A percentile compares a stretch with the other conserved stretches of the same genome.
Evolutionary conservation across 805 yeast species (phyloP).

Genomic region (Wickerhamomyces mucosus): DNA sequence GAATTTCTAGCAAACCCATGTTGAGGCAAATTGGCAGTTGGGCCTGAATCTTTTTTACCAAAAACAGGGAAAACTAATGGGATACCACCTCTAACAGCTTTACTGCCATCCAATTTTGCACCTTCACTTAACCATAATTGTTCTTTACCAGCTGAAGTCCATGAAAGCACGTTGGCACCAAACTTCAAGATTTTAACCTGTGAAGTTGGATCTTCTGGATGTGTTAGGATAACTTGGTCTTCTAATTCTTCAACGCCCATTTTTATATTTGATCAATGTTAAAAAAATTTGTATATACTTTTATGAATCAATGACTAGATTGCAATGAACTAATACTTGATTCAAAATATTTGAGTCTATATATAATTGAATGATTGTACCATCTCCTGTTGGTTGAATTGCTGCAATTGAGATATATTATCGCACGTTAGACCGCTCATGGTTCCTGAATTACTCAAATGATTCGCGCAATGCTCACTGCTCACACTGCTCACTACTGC

Average conservation of each 20-base stretch:
- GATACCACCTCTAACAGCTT: slow-evolving; percentile 95
- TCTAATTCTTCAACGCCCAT: slow-evolving; percentile 54
- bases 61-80: slow-evolving; percentile 93
- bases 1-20: slow-evolving; percentile 94
- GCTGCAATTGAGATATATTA: too few relatives aligned
- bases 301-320: too few relatives aligned
- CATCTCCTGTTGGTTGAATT: too few relatives aligned
- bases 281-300: too few relatives aligned
- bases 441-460: too few relatives aligned
- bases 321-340: too few relatives aligned
- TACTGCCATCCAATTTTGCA: slow-evolving; percentile 83
- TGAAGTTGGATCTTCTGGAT: slow-evolving; percentile 41
- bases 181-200: slow-evolving; percentile 62
- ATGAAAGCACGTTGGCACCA: slow-evolving; percentile 85
- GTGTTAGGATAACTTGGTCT: slow-evolving; percentile 49
- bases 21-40: slow-evolving; percentile 68
- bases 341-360: too few relatives aligned
- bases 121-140: slow-evolving; percentile 74
- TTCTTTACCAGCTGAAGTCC: slow-evolving; percentile 66
- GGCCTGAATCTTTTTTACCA: slow-evolving; percentile 61
- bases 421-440: too few relatives aligned
- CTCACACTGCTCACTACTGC: too few relatives aligned
- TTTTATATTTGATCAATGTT: too few relatives aligned
- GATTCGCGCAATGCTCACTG: too few relatives aligned
- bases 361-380: too few relatives aligned